Base-by-base conservation (phyloP, 202 grass and related monocot species). In the Musa balbisiana region DNA sequence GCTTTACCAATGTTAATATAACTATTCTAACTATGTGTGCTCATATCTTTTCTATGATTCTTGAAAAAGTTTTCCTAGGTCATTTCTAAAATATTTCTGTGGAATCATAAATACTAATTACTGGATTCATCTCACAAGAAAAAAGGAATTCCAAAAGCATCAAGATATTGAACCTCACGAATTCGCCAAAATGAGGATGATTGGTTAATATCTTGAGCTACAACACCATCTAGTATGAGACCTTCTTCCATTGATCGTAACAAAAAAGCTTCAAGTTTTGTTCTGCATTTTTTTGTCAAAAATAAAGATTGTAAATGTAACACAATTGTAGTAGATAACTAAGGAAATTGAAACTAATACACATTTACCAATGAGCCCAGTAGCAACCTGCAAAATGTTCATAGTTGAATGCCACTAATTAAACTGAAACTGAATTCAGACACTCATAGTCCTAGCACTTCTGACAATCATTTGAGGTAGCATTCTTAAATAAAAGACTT, bases 131-230 rank as follows among this genome's bases (percentile, higher is more conserved):
- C 27, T 33, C 33, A 33, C 29, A 67, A 27, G 27, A 4, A 70
- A 70, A 70, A 11, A 3, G 11, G 56, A 60, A 33, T 33, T 70
- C 67, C 19, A 20, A 20, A 70, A 51, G 69, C 21, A 14, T 2
- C 26, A 79, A 53, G 49, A 81, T 55, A n/a, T 49, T 10, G 15
- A 89, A 97, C 93, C 87, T 97, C 93, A 22, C 93, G 90, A 71
- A 97, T 93, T 82, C 88, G 75, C 90, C 90, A 94, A 85, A 98
- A 98, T 22, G 85, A 91, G 73, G 90, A 89, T 73, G 87, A 85
- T 88, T 98, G 94, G 74, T 85, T 94, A 72, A 98, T 98, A 89
- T 98, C 94, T 82, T 94, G 91, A 62, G 94, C 91, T 78, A 92
- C 86, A 27, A 89, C 87, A 78, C 94, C 94, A 86, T 98, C 91